phyloP scores from a whole-genome alignment of 2,329 filamentous ascomycete genomes.

The Trichoderma aggressivum region DNA sequence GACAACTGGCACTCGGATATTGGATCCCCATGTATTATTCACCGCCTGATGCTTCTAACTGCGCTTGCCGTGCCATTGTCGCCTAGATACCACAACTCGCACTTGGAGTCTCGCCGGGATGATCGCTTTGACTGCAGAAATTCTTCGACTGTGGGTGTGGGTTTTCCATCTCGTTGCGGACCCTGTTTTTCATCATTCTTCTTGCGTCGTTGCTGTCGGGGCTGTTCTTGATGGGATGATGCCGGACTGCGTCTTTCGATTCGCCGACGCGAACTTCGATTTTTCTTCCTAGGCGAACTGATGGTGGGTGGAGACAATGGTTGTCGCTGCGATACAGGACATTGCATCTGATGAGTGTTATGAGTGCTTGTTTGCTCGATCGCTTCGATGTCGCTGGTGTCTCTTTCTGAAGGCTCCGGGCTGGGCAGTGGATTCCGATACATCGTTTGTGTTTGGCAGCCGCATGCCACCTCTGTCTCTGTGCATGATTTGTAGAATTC shows the following conservation, averaged over 20 bases:
- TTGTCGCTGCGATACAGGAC: background rate
- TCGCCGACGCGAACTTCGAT: background rate
- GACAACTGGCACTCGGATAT: background rate
- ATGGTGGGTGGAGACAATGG: background rate
- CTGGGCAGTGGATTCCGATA: background rate
- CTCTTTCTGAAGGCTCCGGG: background rate
- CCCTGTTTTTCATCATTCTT: background rate
- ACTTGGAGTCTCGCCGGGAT: background rate
- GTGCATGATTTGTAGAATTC: background rate
- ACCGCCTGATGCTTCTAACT: background rate
- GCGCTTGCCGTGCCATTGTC: background rate
- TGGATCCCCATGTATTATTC: background rate
- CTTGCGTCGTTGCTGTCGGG: background rate
- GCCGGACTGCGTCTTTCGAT: background rate
- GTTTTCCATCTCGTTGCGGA: background rate
- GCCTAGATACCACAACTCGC: background rate
- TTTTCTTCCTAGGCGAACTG: background rate
- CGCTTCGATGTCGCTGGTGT: background rate
- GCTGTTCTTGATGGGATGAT: background rate
- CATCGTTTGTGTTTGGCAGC: background rate
- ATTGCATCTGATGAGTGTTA: background rate
- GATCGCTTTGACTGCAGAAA: constrained; percentile 1
- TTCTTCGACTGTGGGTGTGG: background rate
- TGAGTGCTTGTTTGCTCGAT: background rate
- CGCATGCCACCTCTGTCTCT: background rate